Conservation (phyloP, 2,329 filamentous ascomycete species). For the Venturia nashicola region DNA sequence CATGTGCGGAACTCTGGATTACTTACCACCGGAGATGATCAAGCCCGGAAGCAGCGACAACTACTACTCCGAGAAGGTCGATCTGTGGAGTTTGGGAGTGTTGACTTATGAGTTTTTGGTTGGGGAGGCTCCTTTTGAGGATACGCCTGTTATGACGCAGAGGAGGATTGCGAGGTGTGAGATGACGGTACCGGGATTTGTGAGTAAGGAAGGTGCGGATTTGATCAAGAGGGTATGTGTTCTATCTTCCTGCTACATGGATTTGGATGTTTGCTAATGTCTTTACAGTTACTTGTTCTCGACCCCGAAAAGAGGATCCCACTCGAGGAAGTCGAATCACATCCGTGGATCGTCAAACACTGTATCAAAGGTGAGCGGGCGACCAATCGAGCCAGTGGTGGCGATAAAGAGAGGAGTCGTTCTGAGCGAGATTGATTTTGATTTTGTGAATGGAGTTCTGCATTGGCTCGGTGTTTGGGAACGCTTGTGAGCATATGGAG, state of each 20-base stretch:
- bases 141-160: conserved; percentile 89
- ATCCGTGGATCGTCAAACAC: conserved; percentile 96
- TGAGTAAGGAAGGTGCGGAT: conserved; percentile 81
- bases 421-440: neutral
- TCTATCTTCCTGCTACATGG: neutral
- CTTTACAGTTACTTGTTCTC: conserved; percentile 54
- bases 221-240: conserved; percentile 72
- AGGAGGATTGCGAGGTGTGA: conserved; percentile 77
- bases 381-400: conserved; percentile 14
- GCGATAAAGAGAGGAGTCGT: conserved; percentile 5
- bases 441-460: neutral
- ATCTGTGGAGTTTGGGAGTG: conserved; percentile 91
- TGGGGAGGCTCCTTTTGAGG: conserved; percentile 93
- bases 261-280: no score
- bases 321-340: conserved; percentile 74
- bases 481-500: neutral
- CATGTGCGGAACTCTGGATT: conserved; percentile 95
- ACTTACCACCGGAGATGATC: conserved; percentile 96
- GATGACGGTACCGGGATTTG: conserved; percentile 83
- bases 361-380: conserved; percentile 43
- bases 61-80: conserved; percentile 89
- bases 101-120: conserved; percentile 94
- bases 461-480: neutral
- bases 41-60: conserved; percentile 69
- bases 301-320: conserved; percentile 89